Base-by-base conservation (phyloP, 2,329 filamentous ascomycete genomes). In the Pestalotiopsis sp. region DNA sequence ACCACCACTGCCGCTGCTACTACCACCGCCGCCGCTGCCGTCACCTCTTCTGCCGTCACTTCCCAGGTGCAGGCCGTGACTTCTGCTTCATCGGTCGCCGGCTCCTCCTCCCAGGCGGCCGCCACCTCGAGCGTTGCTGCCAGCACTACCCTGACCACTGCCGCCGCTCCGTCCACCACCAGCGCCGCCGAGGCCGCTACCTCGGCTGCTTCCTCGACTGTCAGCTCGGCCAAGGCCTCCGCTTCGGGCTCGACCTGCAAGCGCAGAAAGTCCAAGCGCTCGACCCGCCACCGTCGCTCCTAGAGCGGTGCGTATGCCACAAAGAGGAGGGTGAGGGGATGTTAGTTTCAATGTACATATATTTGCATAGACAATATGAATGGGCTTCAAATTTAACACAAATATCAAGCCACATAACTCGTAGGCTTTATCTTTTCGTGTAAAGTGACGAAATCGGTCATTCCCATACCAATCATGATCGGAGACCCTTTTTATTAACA, bases 291-390 rank as follows among this genome's bases (percentile, higher is more conserved):
- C 20, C 61, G 61, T 20, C 61, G 61, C 38, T 49, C 39, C 6
- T 64, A 64, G 36, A 39, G 20, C n/a, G 9, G 3, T 27, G n/a
- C 25, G 27, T 17, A 39, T 20, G 9, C 20, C 9, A 62, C 9
- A 12, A 14, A 62, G 11, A 20, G 59, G 23, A 2, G 14, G 58
- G 25, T 3, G 13, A 36, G 12, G 13, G 20, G 31, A 38, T 27
- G 9, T 39, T 36, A 36, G 25, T 17, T 62, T 62, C 59, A 38
- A 12, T 62, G 59, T 62, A 62, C 25, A 59, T 62, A 62, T 62
- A 27, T 41, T 62, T 36, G 27, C 58, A 27, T 36, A 62, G 25
- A 52, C 59, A 39, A 38, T 41, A 31, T 62, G 59, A 62, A 41
- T 62, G 20, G 59, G 25, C 27, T 4, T 52, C 14, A 36, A 36